These are phyloP conservation scores for Mytilinidion resinicola DNA, from an alignment of 495 filamentous ascomycete genomes.

Conservation along the genomic window DNA sequence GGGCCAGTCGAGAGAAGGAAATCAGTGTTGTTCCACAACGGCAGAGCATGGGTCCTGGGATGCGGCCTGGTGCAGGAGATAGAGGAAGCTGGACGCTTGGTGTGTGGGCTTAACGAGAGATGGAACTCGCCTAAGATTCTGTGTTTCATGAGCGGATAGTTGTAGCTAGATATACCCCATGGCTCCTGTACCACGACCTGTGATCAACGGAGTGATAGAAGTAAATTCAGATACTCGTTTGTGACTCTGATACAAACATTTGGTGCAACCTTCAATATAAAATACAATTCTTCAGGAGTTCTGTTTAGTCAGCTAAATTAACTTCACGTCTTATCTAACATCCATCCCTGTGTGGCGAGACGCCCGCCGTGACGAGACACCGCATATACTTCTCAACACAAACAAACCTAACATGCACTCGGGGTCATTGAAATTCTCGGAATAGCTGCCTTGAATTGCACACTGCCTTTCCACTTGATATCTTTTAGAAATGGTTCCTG, in stretches of 20 bases:
- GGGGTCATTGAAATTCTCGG: too few species aligned
- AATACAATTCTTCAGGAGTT: neutral
- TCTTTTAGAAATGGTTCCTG: neutral
- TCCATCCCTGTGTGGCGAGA: neutral
- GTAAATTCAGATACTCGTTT: too few species aligned
- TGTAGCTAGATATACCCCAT: too few species aligned
- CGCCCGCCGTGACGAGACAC: neutral
- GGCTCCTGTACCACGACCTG: too few species aligned
- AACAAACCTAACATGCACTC: neutral
- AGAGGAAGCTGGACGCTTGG: constrained; percentile 73
- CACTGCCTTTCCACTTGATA: neutral
- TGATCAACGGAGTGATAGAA: too few species aligned
- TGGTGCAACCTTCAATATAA: too few species aligned
- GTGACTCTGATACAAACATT: too few species aligned
- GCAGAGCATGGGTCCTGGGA: constrained; percentile 55
- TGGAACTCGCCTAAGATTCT: too few species aligned
- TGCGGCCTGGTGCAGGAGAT: constrained; percentile 49
- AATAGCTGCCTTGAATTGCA: neutral
- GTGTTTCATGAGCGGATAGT: too few species aligned
- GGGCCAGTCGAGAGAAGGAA: constrained; percentile 61
- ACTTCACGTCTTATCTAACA: neutral
- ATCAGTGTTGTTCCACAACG: constrained; percentile 48
- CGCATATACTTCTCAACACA: neutral
- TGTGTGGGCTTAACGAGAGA: constrained; percentile 53
- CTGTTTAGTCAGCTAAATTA: neutral